phyloP scores from a whole-genome alignment of 2,329 filamentous ascomycete genomes.

The Colletotrichum incanum region DNA sequence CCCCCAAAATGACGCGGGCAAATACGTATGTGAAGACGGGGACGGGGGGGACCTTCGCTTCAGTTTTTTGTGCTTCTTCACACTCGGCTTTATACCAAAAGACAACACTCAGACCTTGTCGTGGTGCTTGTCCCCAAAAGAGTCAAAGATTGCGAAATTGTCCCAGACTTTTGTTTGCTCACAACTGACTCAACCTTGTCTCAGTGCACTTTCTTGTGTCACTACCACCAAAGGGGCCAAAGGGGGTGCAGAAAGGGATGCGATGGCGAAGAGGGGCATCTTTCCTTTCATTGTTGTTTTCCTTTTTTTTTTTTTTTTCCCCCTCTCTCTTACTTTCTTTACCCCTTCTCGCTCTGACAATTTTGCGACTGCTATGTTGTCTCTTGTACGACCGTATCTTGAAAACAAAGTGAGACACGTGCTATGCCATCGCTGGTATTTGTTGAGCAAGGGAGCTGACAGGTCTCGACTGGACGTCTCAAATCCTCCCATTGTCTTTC shows the following conservation, averaged over 20 bases:
- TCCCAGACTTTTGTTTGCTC: conserved; percentile 26
- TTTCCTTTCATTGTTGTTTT: conserved; percentile 3
- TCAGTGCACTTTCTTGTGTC: conserved; percentile 19
- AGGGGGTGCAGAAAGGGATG: conserved; percentile 10
- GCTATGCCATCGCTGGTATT: conserved; percentile 13
- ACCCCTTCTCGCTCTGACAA: neutral
- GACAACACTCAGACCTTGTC: neutral
- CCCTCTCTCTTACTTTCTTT: neutral
- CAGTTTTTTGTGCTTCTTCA: neutral
- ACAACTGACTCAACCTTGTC: conserved; percentile 31
- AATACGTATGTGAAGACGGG: neutral
- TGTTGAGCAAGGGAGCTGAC: conserved; percentile 26
- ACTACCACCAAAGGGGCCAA: neutral
- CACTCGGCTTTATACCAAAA: conserved; percentile 14
- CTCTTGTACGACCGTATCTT: neutral
- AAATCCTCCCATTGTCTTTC: conserved; percentile 7
- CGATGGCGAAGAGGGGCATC: neutral
- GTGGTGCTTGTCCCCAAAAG: conserved; percentile 12
- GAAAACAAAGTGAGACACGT: conserved; percentile 1
- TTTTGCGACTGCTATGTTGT: conserved; percentile 6
- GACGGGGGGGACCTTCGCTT: neutral
- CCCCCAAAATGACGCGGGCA: neutral
- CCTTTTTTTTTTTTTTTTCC: neutral
- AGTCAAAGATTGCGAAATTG: conserved; percentile 36
- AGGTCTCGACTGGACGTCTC: conserved; percentile 5